Conservation (phyloP, 1,284 basidiomycete species). For the Thecaphora thlaspeos region DNA sequence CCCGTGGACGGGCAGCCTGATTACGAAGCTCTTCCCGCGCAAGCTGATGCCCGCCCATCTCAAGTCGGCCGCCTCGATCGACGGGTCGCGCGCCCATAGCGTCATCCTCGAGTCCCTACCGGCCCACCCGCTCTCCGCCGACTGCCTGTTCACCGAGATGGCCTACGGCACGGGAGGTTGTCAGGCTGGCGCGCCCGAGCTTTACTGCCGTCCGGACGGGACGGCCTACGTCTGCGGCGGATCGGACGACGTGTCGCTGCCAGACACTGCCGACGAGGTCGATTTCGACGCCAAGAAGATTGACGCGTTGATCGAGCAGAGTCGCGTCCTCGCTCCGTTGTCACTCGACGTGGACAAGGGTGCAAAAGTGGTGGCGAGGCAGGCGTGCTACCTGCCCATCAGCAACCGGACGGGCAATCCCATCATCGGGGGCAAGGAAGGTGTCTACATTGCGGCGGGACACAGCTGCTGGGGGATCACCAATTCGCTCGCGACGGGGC, state of each 20-base stretch:
- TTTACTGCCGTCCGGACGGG: constrained; percentile 57
- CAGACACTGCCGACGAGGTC: constrained; percentile 54
- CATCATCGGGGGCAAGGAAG: constrained; percentile 61
- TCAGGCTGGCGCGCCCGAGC: constrained; percentile 35
- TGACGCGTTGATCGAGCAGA: constrained; percentile 60
- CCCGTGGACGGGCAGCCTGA: constrained; percentile 75
- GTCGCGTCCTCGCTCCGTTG: constrained; percentile 60
- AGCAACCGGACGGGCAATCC: constrained; percentile 62
- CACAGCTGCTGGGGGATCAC: constrained; percentile 62
- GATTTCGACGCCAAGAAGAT: constrained; percentile 54
- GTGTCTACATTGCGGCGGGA: constrained; percentile 61
- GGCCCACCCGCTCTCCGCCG: constrained; percentile 50
- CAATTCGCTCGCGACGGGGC: constrained; percentile 62
- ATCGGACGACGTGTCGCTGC: constrained; percentile 59
- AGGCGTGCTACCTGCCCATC: constrained; percentile 65
- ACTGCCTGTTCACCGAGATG: constrained; percentile 64
- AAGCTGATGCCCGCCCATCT: constrained; percentile 44
- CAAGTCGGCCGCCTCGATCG: constrained; percentile 54
- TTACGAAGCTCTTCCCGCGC: constrained; percentile 62
- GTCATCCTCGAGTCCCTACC: constrained; percentile 58
- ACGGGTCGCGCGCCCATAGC: constrained; percentile 62
- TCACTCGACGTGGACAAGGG: constrained; percentile 58
- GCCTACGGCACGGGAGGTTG: constrained; percentile 45
- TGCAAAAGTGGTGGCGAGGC: constrained; percentile 58
- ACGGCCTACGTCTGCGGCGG: constrained; percentile 59